Evolutionary conservation across 257 asterid species (phyloP).

Genomic region (Solanum pinnatisectum): DNA sequence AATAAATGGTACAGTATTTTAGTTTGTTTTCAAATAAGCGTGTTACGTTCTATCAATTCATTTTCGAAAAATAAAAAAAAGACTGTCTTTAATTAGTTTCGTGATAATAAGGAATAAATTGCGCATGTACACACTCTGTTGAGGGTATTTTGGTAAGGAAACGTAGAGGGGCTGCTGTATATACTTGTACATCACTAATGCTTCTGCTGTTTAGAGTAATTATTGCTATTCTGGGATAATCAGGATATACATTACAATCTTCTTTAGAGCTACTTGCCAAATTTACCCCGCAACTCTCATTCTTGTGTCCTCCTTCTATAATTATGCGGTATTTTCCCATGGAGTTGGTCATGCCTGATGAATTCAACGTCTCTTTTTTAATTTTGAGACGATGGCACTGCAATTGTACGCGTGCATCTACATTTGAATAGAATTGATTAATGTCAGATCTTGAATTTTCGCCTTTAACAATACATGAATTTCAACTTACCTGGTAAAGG

Average conservation of each 20-base stretch:
- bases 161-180: not conserved
- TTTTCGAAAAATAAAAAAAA: not conserved
- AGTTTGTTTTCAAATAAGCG: too few relatives aligned
- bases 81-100: not conserved
- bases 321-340: not conserved
- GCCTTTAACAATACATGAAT: too few relatives aligned
- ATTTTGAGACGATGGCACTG: not conserved
- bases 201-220: not conserved
- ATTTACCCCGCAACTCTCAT: not conserved
- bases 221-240: not conserved
- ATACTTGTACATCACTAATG: not conserved
- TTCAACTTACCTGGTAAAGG: not conserved
- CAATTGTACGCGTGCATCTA: not conserved
- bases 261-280: not conserved
- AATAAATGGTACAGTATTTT: too few relatives aligned
- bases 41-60: not conserved
- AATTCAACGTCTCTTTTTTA: not conserved
- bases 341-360: not conserved
- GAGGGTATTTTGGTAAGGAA: not conserved
- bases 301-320: not conserved
- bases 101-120: not conserved
- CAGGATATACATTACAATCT: not conserved
- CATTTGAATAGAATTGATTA: not conserved
- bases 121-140: not conserved
- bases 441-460: not conserved